These are phyloP conservation scores for Dioscorea alata DNA, from an alignment of 106 monocot species.

Conservation along the genomic window DNA sequence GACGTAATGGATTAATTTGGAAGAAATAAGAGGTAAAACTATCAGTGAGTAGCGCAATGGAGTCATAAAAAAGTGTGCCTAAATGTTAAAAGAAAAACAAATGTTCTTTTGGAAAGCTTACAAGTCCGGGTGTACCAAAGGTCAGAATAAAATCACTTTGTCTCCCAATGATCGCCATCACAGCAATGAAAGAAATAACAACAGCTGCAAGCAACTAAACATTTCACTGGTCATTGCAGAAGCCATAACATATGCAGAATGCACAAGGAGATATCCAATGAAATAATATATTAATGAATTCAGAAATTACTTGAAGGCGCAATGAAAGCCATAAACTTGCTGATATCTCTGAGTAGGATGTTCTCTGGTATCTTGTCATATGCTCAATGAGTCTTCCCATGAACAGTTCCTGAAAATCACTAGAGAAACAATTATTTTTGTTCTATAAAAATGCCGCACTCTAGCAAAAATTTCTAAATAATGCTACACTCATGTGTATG, in stretches of 20 bases:
- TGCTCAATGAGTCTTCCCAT: slow-evolving; percentile 66
- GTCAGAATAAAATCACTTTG: slow-evolving; percentile 48
- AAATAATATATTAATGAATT: slow-evolving; percentile 2
- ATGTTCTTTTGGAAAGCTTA: slow-evolving; percentile 18
- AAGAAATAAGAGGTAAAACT: neutral
- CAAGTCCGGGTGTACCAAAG: slow-evolving; percentile 87
- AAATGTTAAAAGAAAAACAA: neutral
- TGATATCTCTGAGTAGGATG: slow-evolving; percentile 71
- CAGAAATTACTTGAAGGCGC: slow-evolving; percentile 77
- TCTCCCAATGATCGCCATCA: slow-evolving; percentile 68
- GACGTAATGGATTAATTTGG: neutral
- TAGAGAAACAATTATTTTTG: too few species aligned
- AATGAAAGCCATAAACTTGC: slow-evolving; percentile 96
- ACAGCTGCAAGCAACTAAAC: slow-evolving; percentile 81
- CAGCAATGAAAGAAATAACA: slow-evolving; percentile 68
- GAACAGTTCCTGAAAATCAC: slow-evolving; percentile 63
- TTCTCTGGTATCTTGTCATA: slow-evolving; percentile 67
- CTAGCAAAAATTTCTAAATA: too few species aligned
- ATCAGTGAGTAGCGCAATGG: too few species aligned
- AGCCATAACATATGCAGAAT: neutral
- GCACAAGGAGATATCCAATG: neutral
- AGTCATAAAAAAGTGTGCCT: too few species aligned
- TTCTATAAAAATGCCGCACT: too few species aligned
- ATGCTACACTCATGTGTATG: too few species aligned
- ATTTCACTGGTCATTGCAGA: slow-evolving; percentile 12